A percentile compares a stretch with the other conserved stretches of the same genome.
Conservation (phyloP, 139 green algal genomes). For the Desmodesmus armatus region DNA sequence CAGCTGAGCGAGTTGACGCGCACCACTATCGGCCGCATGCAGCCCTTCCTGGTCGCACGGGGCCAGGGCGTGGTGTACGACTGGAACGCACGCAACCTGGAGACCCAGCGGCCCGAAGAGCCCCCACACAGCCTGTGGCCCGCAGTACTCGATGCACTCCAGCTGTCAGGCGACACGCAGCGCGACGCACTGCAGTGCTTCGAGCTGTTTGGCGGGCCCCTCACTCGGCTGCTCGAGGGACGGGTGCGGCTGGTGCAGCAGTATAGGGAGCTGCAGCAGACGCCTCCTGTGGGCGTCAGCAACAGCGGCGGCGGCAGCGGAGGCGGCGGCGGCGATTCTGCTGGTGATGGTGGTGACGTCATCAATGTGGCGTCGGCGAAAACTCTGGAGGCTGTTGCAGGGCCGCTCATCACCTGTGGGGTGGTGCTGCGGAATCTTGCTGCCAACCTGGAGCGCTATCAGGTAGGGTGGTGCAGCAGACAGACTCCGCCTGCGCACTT, state of each 20-base stretch:
- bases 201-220: constrained; percentile 10
- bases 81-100: constrained; percentile 18
- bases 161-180: constrained; percentile 9
- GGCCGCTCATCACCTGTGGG: too few relatives aligned
- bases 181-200: constrained; percentile 23
- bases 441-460: constrained; percentile 17
- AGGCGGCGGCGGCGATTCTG: not conserved
- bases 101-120: constrained; percentile 6
- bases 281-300: not conserved
- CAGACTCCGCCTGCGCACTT: not conserved
- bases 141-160: not conserved
- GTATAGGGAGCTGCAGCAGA: constrained; percentile 39
- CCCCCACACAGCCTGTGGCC: constrained; percentile 15
- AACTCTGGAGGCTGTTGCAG: too few relatives aligned
- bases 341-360: not conserved
- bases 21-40: not conserved
- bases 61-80: constrained; percentile 34
- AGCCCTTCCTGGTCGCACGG: constrained; percentile 29
- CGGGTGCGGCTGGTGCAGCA: not conserved
- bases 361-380: too few relatives aligned
- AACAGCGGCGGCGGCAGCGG: not conserved
- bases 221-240: constrained; percentile 17
- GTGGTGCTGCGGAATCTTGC: constrained; percentile 29
- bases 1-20: not conserved
- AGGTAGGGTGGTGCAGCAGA: not conserved